Conservation (phyloP, 2,329 filamentous ascomycete species). For the Trichoderma aggressivum region DNA sequence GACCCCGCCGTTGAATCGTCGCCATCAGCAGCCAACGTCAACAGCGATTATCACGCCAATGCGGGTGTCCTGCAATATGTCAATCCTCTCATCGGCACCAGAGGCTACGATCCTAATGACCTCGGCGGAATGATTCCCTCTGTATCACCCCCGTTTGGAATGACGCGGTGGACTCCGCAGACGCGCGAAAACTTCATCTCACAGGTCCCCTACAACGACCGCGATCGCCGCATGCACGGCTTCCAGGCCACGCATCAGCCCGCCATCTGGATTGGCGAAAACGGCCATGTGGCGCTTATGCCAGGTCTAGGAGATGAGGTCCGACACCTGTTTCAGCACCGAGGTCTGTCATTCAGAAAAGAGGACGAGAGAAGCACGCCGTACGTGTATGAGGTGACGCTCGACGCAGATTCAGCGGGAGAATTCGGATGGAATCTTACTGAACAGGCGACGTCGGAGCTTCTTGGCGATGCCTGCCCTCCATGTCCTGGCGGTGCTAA, state of each 20-base stretch:
- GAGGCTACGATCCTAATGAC: conserved; percentile 30
- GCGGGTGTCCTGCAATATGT: conserved; percentile 32
- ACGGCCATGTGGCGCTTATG: conserved; percentile 42
- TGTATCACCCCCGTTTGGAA: conserved; percentile 42
- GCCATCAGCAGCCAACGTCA: background rate
- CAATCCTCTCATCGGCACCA: conserved; percentile 35
- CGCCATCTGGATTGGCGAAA: conserved; percentile 52
- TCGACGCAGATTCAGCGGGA: conserved; percentile 36
- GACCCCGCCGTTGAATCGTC: background rate
- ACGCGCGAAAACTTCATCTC: conserved; percentile 48
- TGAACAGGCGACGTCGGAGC: conserved; percentile 30
- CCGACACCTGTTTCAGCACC: conserved; percentile 37
- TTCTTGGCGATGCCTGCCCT: conserved; percentile 40
- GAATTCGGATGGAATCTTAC: conserved; percentile 37
- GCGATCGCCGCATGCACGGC: conserved; percentile 43
- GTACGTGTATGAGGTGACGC: conserved; percentile 44
- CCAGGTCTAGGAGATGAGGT: conserved; percentile 36
- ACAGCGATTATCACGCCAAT: conserved; percentile 28
- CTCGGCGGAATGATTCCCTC: conserved; percentile 39
- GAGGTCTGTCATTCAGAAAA: conserved; percentile 41
- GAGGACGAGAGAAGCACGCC: conserved; percentile 41
- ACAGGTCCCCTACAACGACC: conserved; percentile 45
- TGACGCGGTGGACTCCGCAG: conserved; percentile 51
- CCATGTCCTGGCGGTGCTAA: conserved; percentile 30
- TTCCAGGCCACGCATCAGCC: conserved; percentile 51